Evolutionary conservation across 306 rosid species (phyloP).

Genomic region (Casuarina equisetifolia): DNA sequence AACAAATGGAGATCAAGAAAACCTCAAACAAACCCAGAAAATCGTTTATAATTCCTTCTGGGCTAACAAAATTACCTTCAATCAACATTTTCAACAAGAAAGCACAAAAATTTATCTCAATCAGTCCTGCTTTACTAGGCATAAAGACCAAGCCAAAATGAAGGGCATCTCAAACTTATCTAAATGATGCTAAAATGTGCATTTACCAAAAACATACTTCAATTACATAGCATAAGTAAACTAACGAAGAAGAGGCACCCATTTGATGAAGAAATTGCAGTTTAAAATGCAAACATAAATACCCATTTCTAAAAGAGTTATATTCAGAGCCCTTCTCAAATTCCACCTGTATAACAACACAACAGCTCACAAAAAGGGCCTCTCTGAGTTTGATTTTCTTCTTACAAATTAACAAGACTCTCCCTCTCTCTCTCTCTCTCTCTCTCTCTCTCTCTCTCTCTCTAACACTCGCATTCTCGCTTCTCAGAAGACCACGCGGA

Average conservation of each 20-base stretch:
- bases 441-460: background rate
- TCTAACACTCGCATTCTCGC: background rate
- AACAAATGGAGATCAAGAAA: background rate
- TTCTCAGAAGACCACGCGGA: constrained; percentile 73
- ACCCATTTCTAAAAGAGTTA: background rate
- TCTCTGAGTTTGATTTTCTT: background rate
- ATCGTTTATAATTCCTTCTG: background rate
- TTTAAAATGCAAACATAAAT: background rate
- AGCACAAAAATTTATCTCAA: background rate
- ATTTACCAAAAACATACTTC: background rate
- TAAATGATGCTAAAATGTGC: background rate
- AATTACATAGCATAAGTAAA: background rate
- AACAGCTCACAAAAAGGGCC: background rate
- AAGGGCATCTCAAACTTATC: background rate
- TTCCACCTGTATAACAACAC: background rate
- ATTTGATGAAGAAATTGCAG: background rate
- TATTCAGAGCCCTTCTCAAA: background rate
- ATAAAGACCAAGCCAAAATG: background rate
- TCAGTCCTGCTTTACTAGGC: background rate
- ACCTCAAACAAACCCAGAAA: background rate
- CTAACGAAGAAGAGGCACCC: background rate
- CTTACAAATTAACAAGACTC: background rate
- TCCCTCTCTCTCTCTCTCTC: background rate
- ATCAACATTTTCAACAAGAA: background rate
- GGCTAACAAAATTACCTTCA: background rate